phyloP scores from a whole-genome alignment of 2,329 filamentous ascomycete species.

The Tolypocladium tropicale region DNA sequence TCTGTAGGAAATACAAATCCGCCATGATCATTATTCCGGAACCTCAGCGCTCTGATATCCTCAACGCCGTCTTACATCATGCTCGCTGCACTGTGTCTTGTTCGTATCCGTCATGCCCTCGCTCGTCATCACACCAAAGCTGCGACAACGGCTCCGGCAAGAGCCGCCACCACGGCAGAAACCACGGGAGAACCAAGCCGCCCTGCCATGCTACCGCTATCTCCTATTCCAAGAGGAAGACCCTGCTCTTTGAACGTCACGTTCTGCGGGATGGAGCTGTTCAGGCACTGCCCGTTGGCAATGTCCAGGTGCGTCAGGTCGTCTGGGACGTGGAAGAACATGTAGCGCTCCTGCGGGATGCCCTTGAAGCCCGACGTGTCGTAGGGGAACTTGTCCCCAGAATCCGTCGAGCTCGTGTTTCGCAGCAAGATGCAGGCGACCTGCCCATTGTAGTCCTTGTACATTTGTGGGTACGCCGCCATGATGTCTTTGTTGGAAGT shows the following conservation, averaged over 20 bases:
- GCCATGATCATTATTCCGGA: neutral
- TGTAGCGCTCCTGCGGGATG: constrained; percentile 57
- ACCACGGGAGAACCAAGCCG: constrained; percentile 10
- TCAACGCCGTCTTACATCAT: neutral
- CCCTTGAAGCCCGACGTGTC: constrained; percentile 61
- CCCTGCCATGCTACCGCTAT: constrained; percentile 19
- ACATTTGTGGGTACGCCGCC: constrained; percentile 52
- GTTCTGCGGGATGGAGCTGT: constrained; percentile 54
- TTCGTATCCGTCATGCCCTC: neutral
- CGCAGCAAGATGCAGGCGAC: constrained; percentile 70
- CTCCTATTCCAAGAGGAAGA: constrained; percentile 35
- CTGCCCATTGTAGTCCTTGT: constrained; percentile 55
- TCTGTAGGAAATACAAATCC: neutral
- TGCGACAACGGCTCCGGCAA: constrained; percentile 10
- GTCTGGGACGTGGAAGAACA: constrained; percentile 69
- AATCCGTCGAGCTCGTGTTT: constrained; percentile 62
- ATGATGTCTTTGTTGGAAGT: constrained; percentile 71
- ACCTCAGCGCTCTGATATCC: neutral
- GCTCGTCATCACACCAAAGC: constrained; percentile 9
- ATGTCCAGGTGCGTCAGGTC: constrained; percentile 59
- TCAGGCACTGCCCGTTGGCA: constrained; percentile 56
- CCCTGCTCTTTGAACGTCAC: constrained; percentile 60
- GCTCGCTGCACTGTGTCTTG: neutral
- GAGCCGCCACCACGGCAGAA: constrained; percentile 8
- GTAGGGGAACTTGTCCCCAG: constrained; percentile 60